Evolutionary conservation across 805 yeast species (phyloP), one percentile per base, ranked within the genome.

Genomic region (Suhomyces sp.): DNA sequence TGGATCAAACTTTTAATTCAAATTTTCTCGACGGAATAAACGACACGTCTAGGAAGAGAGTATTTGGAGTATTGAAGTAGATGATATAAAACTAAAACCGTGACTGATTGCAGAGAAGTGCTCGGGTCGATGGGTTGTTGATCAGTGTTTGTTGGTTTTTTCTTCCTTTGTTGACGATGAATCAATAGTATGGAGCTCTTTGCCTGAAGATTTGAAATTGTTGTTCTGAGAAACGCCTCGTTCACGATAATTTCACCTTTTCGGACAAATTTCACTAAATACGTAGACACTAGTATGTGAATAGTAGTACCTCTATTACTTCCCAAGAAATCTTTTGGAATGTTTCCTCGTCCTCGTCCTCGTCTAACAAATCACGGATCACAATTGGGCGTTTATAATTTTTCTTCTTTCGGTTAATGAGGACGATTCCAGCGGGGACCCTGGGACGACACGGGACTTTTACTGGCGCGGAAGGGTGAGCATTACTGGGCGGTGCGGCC

Each of bases 301-400:
- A 17, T 22, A 37, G 22, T 17, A 19, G 4, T 37, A 37, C 41
- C 41, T 37, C 41, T 9, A n/a, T 17, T 19, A 3, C 22, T 17
- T 37, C 13, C 19, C 41, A 19, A 37, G 21, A 19, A n/a, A 37
- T 37, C 41, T 37, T 4, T 4, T 19, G 41, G 5, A 17, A 22
- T 19, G 20, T 37, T 15, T 37, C 41, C 6, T 37, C 25, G 20
- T 25, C 22, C 33, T 24, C 19, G 41, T 22, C 48, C 48, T 46
- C 48, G 48, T 46, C 48, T 46, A 46, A 46, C 48, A 33, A 35
- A 17, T n/a, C 20, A 33, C 48, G 50, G 50, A 47, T 47, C 50
- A 47, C 31, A 47, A 40, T 47, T 47, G 50, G 43, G 40, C 50
- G 50, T 22, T 46, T 33, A 31, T 46, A 41, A 40, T 47, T 47